Conservation (phyloP, 139 green algal genomes). For the Astrephomene gubernaculifera region DNA sequence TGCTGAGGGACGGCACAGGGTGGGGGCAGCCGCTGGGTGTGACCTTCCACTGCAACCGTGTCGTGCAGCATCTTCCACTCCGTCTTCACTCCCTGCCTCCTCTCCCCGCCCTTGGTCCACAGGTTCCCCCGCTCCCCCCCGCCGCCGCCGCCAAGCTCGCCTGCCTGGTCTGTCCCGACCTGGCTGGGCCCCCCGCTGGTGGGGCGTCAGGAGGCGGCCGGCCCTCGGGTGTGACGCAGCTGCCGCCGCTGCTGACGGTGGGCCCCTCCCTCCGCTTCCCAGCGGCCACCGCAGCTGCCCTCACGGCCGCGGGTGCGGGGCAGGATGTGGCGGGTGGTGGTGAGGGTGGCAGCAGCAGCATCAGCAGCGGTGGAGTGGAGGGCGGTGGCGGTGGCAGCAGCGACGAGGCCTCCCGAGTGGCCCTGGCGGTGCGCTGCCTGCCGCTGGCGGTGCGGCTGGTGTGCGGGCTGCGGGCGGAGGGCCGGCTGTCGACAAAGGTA, state of each 20-base stretch:
- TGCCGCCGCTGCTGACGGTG: too few species aligned
- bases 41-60: too few species aligned
- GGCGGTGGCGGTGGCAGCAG: too few species aligned
- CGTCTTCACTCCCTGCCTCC: background rate
- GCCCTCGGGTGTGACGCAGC: background rate
- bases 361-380: too few species aligned
- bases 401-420: constrained; percentile 7
- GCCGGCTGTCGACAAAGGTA: constrained; percentile 5
- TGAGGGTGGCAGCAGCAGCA: too few species aligned
- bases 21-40: too few species aligned
- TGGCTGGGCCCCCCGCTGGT: background rate
- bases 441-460: constrained; percentile 37
- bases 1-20: too few species aligned
- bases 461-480: constrained; percentile 16
- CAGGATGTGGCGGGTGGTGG: too few species aligned
- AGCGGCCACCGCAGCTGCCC: too few species aligned
- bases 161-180: constrained; percentile 18
- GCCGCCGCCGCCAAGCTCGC: constrained; percentile 20
- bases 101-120: background rate
- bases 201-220: background rate
- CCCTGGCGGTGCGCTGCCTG: constrained; percentile 21
- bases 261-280: too few species aligned
- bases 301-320: too few species aligned
- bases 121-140: constrained; percentile 5
- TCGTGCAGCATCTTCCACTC: too few species aligned